phyloP scores from a whole-genome alignment of 306 rosid species.

The Argentina anserina region DNA sequence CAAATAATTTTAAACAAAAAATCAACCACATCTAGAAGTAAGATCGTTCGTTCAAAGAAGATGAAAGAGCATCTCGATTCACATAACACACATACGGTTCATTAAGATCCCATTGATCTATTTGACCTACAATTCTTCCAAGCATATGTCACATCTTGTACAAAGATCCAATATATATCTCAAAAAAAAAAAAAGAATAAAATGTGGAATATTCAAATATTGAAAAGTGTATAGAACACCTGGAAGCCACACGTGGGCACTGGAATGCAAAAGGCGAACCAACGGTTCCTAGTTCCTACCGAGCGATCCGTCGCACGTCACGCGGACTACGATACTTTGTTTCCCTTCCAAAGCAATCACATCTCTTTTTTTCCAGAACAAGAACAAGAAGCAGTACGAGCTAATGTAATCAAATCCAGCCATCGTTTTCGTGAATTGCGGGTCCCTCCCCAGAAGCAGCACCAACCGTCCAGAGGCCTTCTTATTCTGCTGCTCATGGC shows the following conservation, averaged over 20 bases:
- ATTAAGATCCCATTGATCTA: too few relatives aligned
- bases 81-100: too few relatives aligned
- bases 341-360: conserved; percentile 10
- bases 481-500: background rate
- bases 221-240: background rate
- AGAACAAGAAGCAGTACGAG: background rate
- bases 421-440: conserved; percentile 11
- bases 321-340: conserved; percentile 32
- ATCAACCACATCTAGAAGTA: too few relatives aligned
- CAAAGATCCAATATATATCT: too few relatives aligned
- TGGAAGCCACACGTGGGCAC: background rate
- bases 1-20: too few relatives aligned
- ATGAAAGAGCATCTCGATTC: too few relatives aligned
- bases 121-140: too few relatives aligned
- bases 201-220: background rate
- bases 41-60: too few relatives aligned
- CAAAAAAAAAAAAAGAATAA: background rate
- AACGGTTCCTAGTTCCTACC: conserved; percentile 18
- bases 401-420: background rate
- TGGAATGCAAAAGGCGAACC: background rate
- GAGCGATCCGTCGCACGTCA: conserved; percentile 2
- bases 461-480: conserved; percentile 18
- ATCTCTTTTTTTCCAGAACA: background rate
- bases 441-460: conserved; percentile 23
- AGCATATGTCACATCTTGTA: too few relatives aligned